A percentile compares a stretch with the other conserved stretches of the same genome.
Conservation (phyloP, 2,329 filamentous ascomycete genomes). For the Diaporthe humulicola region DNA sequence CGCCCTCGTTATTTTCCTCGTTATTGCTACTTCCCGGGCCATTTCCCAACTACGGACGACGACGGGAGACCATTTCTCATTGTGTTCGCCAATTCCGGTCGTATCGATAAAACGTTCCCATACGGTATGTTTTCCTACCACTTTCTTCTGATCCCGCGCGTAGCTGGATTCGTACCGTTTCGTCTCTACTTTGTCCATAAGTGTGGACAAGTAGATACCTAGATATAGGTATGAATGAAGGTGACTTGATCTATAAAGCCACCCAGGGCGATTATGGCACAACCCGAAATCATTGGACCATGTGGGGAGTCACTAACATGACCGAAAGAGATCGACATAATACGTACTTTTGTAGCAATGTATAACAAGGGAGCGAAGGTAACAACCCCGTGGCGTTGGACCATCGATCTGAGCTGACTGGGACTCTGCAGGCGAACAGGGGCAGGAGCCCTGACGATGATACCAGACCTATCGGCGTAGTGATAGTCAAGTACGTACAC, state of each 20-base stretch:
- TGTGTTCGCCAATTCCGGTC: background rate
- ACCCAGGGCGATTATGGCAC: no score
- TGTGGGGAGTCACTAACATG: background rate
- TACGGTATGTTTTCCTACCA: background rate
- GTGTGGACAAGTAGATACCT: background rate
- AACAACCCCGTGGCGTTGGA: background rate
- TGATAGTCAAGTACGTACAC: background rate
- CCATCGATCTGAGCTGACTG: background rate
- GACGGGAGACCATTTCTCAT: background rate
- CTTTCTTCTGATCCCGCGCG: background rate
- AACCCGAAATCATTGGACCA: background rate
- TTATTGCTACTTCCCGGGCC: background rate
- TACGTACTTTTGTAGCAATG: background rate
- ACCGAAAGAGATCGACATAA: background rate
- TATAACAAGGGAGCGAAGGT: background rate
- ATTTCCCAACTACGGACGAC: background rate
- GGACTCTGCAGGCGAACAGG: background rate
- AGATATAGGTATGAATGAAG: no score
- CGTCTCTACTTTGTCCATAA: background rate
- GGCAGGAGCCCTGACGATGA: background rate
- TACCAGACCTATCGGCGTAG: background rate
- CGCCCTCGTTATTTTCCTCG: no score
- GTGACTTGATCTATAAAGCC: background rate
- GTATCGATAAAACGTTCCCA: background rate
- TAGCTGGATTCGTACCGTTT: no score